Evolutionary conservation across 495 filamentous ascomycete species (phyloP).

Genomic region (Penicillium cinerascens): DNA sequence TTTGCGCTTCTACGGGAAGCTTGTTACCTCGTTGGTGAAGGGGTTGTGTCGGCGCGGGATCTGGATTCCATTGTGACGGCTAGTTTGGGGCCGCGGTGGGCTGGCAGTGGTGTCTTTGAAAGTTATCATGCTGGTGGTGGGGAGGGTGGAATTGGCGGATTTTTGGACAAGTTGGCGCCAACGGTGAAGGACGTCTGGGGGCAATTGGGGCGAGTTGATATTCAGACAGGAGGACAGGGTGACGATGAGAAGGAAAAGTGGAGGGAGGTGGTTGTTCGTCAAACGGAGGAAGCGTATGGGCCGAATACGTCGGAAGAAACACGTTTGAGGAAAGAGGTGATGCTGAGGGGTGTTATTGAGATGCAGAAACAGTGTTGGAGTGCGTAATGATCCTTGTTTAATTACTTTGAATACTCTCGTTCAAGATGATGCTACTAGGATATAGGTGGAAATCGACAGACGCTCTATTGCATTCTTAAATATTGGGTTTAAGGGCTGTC

Average conservation of each 20-base stretch:
- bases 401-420: neutral
- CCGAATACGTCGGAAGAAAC: slow-evolving; percentile 14
- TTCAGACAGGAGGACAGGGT: slow-evolving; percentile 32
- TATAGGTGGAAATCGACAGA: slow-evolving; percentile 2
- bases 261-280: slow-evolving; percentile 33
- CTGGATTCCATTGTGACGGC: slow-evolving; percentile 45
- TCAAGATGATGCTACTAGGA: neutral
- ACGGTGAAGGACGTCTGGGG: slow-evolving; percentile 56
- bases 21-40: slow-evolving; percentile 45
- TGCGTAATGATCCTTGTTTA: neutral
- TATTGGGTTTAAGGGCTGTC: slow-evolving; percentile 18
- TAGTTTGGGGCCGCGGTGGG: slow-evolving; percentile 55
- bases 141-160: slow-evolving; percentile 49
- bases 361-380: slow-evolving; percentile 18
- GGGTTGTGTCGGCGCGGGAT: slow-evolving; percentile 43
- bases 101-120: slow-evolving; percentile 55
- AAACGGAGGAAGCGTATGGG: slow-evolving; percentile 39
- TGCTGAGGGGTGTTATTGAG: slow-evolving; percentile 28
- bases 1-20: slow-evolving; percentile 47
- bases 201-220: slow-evolving; percentile 39
- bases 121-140: slow-evolving; percentile 61
- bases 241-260: slow-evolving; percentile 32
- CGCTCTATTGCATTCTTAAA: slow-evolving; percentile 31
- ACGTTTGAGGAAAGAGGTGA: slow-evolving; percentile 26
- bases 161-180: slow-evolving; percentile 54